Percentiles rank a stretch among this genome's conserved stretches.
Evolutionary conservation across 2,329 filamentous ascomycete species (phyloP).

Genomic region (Colletotrichum tropicicola): DNA sequence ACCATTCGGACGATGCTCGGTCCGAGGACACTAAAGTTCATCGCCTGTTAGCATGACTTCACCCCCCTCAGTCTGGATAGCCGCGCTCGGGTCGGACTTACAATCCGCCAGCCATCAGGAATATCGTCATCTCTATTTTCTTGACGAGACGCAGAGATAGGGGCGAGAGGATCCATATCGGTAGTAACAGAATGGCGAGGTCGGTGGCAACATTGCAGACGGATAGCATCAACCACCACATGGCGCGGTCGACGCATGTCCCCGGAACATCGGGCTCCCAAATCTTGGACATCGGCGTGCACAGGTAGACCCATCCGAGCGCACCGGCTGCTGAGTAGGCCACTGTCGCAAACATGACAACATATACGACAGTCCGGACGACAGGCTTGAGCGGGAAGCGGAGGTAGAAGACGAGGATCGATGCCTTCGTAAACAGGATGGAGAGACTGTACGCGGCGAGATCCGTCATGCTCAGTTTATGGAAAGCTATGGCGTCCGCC

Average conservation of each 20-base stretch:
- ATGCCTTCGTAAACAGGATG: constrained; percentile 33
- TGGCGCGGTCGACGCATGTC: constrained; percentile 18
- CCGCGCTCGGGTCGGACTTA: not conserved
- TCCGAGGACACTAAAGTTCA: constrained; percentile 13
- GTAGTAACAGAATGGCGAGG: constrained; percentile 30
- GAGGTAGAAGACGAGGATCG: constrained; percentile 33
- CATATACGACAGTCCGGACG: not conserved
- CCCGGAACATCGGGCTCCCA: constrained; percentile 14
- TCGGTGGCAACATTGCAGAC: constrained; percentile 31
- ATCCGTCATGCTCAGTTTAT: constrained; percentile 26
- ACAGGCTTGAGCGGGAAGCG: constrained; percentile 26
- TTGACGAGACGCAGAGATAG: constrained; percentile 15
- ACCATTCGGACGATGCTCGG: constrained; percentile 28
- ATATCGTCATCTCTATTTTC: constrained; percentile 28
- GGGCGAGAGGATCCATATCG: constrained; percentile 25
- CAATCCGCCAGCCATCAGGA: constrained; percentile 30
- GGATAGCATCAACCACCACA: constrained; percentile 30
- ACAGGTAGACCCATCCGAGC: constrained; percentile 21
- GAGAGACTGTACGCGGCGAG: constrained; percentile 32
- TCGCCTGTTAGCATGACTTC: not conserved
- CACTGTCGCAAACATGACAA: constrained; percentile 21
- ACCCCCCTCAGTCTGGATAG: not conserved
- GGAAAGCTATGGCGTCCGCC: constrained; percentile 6
- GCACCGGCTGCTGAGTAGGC: constrained; percentile 18
- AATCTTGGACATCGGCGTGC: constrained; percentile 23